Evolutionary conservation across 306 rosid species (phyloP), one percentile per base, ranked within the genome.

Genomic region (Lupinus albus): DNA sequence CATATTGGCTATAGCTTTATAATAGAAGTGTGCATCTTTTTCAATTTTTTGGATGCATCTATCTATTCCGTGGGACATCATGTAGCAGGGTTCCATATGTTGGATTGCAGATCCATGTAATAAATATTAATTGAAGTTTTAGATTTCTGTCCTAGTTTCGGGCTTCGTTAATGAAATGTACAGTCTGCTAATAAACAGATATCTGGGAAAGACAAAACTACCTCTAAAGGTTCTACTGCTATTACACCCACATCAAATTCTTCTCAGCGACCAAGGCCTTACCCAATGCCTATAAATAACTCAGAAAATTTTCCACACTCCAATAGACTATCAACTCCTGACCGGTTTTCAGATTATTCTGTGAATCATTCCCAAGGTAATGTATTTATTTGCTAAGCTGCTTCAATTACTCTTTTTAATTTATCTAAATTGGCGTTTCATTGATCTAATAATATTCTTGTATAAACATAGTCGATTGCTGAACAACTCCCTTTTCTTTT

Each of bases 181-280:
- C 64, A 3, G 39, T 46, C 52, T 66, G 66, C 76, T 72, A 60
- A 55, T 79, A 38, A 57, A 82, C 86, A 92, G 96, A 86, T 86
- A 64, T 87, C 98, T 74, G 98, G 93, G 49, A 90, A 77, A 85
- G 97, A 89, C 84, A 89, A 85, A 76, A 54, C 67, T 54, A 74
- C 85, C 14, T 72, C 83, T 46, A 84, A 78, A 77, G 76, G 47
- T 57, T 73, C 79, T 28, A n/a, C 80, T 6, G 76, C 75, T 53
- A 56, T 30, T 50, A 78, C 83, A 18, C 84, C 88, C 28, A 16
- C 89, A 6, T 66, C 88, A 35, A 89, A 77, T 77, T 44, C 87
- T 72, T 54, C 88, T 72, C 79, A 83, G 59, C 72, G 84, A 55
- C 55, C 76, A 33, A 87, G 92, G 81, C 73, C 85, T 15, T 58